Percentiles rank a stretch among this genome's conserved stretches.
These are phyloP conservation scores for Trichaptum fuscoviolaceum DNA, from an alignment of 768 basidiomycete genomes.

Conservation along the genomic window DNA sequence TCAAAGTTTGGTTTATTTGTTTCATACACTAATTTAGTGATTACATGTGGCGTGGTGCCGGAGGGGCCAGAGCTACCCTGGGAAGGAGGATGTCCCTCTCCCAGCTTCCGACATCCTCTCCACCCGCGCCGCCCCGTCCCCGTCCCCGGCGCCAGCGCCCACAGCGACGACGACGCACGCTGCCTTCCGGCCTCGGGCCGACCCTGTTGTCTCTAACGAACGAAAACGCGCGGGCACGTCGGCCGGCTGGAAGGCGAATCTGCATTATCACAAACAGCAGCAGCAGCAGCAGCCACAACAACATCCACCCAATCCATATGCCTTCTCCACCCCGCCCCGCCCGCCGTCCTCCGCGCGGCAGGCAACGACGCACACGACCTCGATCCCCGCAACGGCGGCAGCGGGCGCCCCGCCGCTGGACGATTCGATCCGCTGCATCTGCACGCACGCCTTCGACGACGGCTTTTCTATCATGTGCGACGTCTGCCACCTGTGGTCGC, in stretches of 20 bases:
- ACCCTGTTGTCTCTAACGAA: not conserved
- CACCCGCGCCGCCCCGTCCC: not conserved
- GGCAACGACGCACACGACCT: not conserved
- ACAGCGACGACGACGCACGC: not conserved
- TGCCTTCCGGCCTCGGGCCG: not conserved
- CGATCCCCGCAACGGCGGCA: not conserved
- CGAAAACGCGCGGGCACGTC: not conserved
- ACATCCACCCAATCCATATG: not conserved
- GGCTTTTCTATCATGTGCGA: slow-evolving; percentile 87
- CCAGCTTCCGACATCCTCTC: not conserved
- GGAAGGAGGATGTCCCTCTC: too few species aligned
- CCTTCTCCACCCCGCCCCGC: not conserved
- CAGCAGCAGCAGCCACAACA: slow-evolving; percentile 1
- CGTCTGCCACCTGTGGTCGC: slow-evolving; percentile 76
- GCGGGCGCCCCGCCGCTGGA: slow-evolving; percentile 27
- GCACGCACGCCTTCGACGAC: slow-evolving; percentile 68
- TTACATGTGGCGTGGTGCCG: too few species aligned
- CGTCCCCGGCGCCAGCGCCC: too few species aligned
- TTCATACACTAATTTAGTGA: too few species aligned
- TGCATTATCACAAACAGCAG: not conserved
- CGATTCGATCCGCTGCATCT: slow-evolving; percentile 60
- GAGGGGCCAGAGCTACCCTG: too few species aligned
- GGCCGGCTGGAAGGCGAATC: not conserved
- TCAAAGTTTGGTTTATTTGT: too few species aligned
- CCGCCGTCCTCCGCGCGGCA: not conserved